phyloP scores from a whole-genome alignment of 2,329 filamentous ascomycete genomes.

The Aspergillus sp. region DNA sequence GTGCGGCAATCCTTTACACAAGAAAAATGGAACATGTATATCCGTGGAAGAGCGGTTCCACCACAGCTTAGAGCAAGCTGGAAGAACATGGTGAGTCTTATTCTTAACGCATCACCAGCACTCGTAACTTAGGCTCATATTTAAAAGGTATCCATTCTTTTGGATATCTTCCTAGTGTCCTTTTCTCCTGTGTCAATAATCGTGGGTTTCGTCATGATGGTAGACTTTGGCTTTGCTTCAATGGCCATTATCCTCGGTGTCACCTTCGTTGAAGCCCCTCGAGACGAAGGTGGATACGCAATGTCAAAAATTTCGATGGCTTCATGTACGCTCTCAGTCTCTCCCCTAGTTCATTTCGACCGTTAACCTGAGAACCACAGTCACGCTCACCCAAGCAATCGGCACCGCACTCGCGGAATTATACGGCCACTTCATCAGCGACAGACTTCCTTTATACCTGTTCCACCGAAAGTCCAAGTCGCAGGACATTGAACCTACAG shows the following conservation, averaged over 20 bases:
- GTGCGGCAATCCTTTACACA: neutral
- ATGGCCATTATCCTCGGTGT: neutral
- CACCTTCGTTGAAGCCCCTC: neutral
- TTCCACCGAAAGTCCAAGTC: conserved; percentile 30
- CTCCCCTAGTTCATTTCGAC: neutral
- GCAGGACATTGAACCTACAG: neutral
- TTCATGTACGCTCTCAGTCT: neutral
- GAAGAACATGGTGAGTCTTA: neutral
- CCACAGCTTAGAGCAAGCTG: neutral
- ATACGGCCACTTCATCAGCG: conserved; percentile 43
- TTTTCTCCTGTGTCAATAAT: neutral
- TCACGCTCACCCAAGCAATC: neutral
- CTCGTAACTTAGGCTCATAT: neutral
- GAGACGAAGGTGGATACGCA: neutral
- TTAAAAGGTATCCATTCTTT: neutral
- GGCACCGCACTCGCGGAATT: conserved; percentile 29
- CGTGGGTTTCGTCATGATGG: neutral
- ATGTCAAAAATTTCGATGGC: neutral
- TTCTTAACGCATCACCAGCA: neutral
- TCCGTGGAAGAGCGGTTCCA: neutral
- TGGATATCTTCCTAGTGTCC: neutral
- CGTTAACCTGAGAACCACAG: neutral
- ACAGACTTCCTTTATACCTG: conserved; percentile 42
- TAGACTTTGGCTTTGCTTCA: neutral
- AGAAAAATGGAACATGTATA: neutral